phyloP scores from a whole-genome alignment of 345 rosid genomes.

The Eucalyptus urophylla region DNA sequence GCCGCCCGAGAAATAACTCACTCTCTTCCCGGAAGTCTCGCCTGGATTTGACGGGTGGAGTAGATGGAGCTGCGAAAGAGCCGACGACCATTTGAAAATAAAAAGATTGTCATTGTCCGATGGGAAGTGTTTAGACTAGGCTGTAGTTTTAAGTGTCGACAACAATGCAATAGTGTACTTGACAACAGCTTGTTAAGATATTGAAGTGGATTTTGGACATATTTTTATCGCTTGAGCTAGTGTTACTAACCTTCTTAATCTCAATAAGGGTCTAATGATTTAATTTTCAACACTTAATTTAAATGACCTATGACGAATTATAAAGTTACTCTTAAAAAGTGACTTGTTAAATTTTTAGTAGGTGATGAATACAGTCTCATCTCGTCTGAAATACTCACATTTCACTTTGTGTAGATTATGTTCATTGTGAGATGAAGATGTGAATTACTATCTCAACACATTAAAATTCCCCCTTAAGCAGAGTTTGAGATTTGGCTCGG shows the following conservation, averaged over 20 bases:
- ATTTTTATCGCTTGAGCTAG: not conserved
- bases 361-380: not conserved
- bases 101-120: not conserved
- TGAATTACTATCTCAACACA: not conserved
- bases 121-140: not conserved
- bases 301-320: not conserved
- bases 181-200: not conserved
- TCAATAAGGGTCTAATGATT: not conserved
- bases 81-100: not conserved
- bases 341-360: not conserved
- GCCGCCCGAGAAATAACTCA: not conserved
- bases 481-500: not conserved
- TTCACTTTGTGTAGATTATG: not conserved
- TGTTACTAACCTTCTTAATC: not conserved
- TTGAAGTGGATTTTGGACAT: not conserved
- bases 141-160: not conserved
- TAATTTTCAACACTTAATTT: not conserved
- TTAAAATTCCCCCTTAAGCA: not conserved
- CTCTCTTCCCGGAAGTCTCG: not conserved
- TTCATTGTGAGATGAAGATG: not conserved
- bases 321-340: not conserved
- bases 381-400: not conserved
- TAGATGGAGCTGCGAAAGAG: not conserved
- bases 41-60: not conserved
- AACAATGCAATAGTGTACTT: not conserved